phyloP scores from a whole-genome alignment of 2,329 filamentous ascomycete genomes.

The Fusarium sp. region DNA sequence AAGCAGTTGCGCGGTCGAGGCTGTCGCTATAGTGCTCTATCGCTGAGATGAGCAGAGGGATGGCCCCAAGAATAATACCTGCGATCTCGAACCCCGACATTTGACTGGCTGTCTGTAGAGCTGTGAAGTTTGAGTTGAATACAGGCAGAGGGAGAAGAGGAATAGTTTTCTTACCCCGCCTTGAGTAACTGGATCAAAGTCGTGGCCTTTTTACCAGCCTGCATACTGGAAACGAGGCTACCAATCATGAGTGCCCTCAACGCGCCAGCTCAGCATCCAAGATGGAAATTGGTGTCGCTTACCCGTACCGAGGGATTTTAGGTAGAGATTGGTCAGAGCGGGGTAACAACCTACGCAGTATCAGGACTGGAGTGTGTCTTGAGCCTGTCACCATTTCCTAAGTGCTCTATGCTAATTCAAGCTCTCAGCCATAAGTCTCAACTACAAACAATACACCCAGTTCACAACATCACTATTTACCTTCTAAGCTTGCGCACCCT shows the following conservation, averaged over 20 bases:
- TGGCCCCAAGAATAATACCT: neutral
- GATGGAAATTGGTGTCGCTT: neutral
- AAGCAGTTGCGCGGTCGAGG: neutral
- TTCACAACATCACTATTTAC: neutral
- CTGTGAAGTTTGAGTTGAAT: accelerated
- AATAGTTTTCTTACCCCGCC: neutral
- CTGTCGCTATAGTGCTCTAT: neutral
- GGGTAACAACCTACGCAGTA: accelerated
- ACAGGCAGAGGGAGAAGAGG: neutral
- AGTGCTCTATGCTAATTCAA: neutral
- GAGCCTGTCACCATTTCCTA: neutral
- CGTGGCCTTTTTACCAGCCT: neutral
- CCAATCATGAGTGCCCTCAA: neutral
- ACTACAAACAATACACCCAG: neutral
- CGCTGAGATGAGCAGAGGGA: neutral
- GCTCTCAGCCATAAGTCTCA: neutral
- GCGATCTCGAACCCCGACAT: neutral
- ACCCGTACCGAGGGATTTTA: neutral
- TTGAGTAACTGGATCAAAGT: neutral
- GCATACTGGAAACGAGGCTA: neutral
- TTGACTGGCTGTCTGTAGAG: accelerated
- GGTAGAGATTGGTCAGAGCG: neutral
- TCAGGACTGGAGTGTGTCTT: neutral
- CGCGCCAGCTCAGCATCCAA: neutral
- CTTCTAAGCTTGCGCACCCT: accelerated